Evolutionary conservation across 192 early-diverging fungal species (phyloP).

Genomic region (Backusella tarrabulga): DNA sequence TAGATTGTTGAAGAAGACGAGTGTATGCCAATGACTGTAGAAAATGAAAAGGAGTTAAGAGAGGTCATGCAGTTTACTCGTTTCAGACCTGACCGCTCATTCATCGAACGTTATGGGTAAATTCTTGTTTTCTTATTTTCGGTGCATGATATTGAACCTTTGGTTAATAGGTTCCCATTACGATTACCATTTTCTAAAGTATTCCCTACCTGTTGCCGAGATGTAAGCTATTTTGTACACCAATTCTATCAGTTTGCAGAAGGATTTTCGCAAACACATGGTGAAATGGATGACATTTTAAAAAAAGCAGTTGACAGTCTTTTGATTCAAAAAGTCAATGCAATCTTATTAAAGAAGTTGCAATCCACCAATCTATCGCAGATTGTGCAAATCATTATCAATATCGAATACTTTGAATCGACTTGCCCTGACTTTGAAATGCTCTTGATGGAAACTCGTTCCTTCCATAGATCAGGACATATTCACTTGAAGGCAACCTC

Average conservation of each 20-base stretch:
- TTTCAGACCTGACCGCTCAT: slow-evolving; percentile 52
- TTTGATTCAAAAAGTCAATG: slow-evolving; percentile 67
- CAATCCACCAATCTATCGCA: slow-evolving; percentile 70
- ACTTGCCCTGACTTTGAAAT: slow-evolving; percentile 75
- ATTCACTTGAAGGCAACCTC: slow-evolving; percentile 64
- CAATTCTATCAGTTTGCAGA: slow-evolving; percentile 86
- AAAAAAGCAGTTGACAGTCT: slow-evolving; percentile 75
- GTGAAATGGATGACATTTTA: slow-evolving; percentile 86
- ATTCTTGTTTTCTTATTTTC: neutral
- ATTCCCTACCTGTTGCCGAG: slow-evolving; percentile 66
- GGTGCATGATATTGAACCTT: neutral
- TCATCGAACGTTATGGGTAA: slow-evolving; percentile 33
- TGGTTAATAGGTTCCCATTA: slow-evolving; percentile 58
- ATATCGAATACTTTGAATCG: slow-evolving; percentile 72
- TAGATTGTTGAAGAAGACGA: slow-evolving; percentile 82
- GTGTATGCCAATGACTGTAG: slow-evolving; percentile 74
- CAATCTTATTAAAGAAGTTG: slow-evolving; percentile 63
- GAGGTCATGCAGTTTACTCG: slow-evolving; percentile 62
- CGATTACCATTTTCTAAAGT: slow-evolving; percentile 81
- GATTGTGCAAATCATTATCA: slow-evolving; percentile 84
- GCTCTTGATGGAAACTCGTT: slow-evolving; percentile 66
- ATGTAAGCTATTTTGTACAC: slow-evolving; percentile 67
- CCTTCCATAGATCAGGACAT: slow-evolving; percentile 52
- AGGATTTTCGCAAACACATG: slow-evolving; percentile 77
- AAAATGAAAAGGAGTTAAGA: slow-evolving; percentile 61